Evolutionary conservation across 1,139 yeast species (phyloP).

Genomic region (Scheffersomyces titani): DNA sequence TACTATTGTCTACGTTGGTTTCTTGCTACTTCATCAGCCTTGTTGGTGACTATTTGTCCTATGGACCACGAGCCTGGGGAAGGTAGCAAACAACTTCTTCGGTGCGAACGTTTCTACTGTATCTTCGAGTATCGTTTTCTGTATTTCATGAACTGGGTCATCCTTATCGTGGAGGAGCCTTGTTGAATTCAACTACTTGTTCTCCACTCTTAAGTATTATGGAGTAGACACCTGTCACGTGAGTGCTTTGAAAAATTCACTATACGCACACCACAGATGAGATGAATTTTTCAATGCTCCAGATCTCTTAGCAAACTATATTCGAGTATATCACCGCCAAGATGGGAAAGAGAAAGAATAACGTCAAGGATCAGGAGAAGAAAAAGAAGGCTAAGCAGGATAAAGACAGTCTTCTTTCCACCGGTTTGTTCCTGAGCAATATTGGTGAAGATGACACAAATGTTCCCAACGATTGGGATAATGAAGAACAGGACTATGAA

Average conservation of each 20-base stretch:
- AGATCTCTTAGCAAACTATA: not conserved
- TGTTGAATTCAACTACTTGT: no score
- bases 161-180: no score
- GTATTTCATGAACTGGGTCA: no score
- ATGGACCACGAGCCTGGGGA: no score
- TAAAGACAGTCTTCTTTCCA: constrained; percentile 45
- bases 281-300: not conserved
- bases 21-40: no score
- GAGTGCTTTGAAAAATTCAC: not conserved
- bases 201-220: no score
- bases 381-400: constrained; percentile 53
- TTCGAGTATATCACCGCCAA: not conserved
- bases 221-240: not conserved
- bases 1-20: no score
- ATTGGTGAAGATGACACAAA: constrained; percentile 9
- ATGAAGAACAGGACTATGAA: constrained; percentile 72
- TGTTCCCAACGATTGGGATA: constrained; percentile 44
- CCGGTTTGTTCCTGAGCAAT: constrained; percentile 43
- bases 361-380: constrained; percentile 41
- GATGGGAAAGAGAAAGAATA: constrained; percentile 53
- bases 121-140: no score
- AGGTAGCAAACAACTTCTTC: no score
- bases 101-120: no score
- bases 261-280: not conserved
- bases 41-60: no score